phyloP scores from a whole-genome alignment of 352 stramenopile species.

The Phytophthora colocasiae region DNA sequence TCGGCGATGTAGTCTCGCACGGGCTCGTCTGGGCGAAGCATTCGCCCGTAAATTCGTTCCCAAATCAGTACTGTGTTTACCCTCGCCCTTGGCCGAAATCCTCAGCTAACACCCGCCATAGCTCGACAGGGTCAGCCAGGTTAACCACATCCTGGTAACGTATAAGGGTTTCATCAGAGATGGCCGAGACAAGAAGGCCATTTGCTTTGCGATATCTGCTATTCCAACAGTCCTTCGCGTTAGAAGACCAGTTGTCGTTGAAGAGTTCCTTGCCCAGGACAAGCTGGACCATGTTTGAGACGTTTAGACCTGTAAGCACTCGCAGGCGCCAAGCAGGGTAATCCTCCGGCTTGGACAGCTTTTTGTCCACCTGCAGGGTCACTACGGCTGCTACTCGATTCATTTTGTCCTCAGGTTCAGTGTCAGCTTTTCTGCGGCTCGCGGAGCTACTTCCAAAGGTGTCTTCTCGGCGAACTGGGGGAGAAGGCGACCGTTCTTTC shows the following conservation, averaged over 20 bases:
- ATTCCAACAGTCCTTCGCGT: not conserved
- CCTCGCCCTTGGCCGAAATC: not conserved
- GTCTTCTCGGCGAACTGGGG: too few species aligned
- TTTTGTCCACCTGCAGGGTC: not conserved
- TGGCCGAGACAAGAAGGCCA: not conserved
- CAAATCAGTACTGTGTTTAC: conserved; percentile 1
- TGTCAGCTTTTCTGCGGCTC: not conserved
- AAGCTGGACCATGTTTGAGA: not conserved
- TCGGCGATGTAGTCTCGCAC: conserved; percentile 6
- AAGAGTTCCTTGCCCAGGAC: not conserved
- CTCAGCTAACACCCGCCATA: not conserved
- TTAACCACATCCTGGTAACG: not conserved
- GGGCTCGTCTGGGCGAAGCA: not conserved
- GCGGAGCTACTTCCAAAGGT: not conserved
- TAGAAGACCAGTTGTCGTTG: not conserved
- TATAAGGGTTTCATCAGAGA: not conserved
- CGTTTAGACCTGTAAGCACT: not conserved
- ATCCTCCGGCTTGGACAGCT: not conserved
- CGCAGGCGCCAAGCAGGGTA: not conserved
- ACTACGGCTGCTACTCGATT: not conserved
- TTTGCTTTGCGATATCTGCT: conserved; percentile 1
- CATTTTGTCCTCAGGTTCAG: not conserved
- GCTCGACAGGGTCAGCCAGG: not conserved
- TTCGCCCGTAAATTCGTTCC: not conserved
- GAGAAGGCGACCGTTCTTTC: too few species aligned